Percentiles rank a stretch among this genome's conserved stretches.
Conservation (phyloP, 345 rosid genomes). For the Lagerstroemia speciosa region DNA sequence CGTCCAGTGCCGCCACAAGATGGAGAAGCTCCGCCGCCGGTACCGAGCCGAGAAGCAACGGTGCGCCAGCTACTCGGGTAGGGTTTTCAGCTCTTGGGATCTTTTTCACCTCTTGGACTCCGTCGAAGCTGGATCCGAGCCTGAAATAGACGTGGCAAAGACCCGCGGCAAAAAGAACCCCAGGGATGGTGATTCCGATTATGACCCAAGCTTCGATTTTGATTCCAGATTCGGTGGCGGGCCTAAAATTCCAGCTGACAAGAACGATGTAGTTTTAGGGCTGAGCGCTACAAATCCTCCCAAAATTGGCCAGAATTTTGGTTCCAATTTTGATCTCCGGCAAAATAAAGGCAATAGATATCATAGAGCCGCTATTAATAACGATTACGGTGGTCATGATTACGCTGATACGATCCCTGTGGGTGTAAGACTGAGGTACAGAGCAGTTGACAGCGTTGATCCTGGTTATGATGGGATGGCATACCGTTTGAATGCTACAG, state of each 20-base stretch:
- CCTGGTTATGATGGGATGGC: constrained; percentile 26
- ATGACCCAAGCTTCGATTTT: not conserved
- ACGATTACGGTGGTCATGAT: not conserved
- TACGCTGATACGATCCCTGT: not conserved
- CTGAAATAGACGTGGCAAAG: not conserved
- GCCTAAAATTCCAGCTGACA: not conserved
- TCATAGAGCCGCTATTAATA: not conserved
- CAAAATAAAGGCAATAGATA: constrained; percentile 15
- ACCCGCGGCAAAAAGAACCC: constrained; percentile 4
- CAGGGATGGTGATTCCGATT: not conserved
- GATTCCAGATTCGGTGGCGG: not conserved
- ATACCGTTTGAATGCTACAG: constrained; percentile 28
- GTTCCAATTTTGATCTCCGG: constrained; percentile 20
- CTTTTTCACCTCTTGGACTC: constrained; percentile 75
- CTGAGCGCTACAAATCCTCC: constrained; percentile 20
- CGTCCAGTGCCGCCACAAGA: constrained; percentile 92
- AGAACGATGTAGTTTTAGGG: constrained; percentile 16
- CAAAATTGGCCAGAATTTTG: constrained; percentile 12
- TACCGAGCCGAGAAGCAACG: constrained; percentile 83
- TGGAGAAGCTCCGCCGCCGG: constrained; percentile 89
- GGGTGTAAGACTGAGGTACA: constrained; percentile 3
- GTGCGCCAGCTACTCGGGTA: constrained; percentile 60
- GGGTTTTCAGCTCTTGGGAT: constrained; percentile 76
- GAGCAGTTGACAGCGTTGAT: constrained; percentile 28
- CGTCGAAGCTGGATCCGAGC: constrained; percentile 32